phyloP scores from a whole-genome alignment of 2,329 filamentous ascomycete species.

The Penicillium concentricum region DNA sequence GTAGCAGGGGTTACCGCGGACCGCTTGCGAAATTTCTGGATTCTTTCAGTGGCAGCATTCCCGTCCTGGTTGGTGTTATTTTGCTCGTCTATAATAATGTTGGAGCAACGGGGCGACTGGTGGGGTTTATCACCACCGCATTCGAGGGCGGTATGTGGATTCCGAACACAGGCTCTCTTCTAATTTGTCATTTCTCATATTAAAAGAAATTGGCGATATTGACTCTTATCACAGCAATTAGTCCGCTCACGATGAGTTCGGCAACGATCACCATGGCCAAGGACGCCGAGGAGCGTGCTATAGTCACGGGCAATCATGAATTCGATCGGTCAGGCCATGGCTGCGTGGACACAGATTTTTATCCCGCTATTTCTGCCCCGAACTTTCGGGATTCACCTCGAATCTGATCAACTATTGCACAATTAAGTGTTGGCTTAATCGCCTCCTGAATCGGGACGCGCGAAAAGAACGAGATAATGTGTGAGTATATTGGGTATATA shows the following conservation, averaged over 20 bases:
- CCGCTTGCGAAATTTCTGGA: conserved; percentile 36
- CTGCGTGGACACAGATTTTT: conserved; percentile 42
- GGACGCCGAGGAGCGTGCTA: conserved; percentile 44
- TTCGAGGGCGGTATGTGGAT: conserved; percentile 36
- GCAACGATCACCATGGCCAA: conserved; percentile 40
- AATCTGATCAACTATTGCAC: conserved; percentile 35
- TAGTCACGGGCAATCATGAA: conserved; percentile 47
- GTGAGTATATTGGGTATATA: not conserved
- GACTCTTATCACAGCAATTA: conserved; percentile 15
- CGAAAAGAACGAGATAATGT: not conserved
- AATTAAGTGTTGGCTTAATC: conserved; percentile 30
- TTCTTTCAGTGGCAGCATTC: conserved; percentile 33
- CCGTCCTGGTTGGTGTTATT: conserved; percentile 34
- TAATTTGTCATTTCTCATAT: not conserved
- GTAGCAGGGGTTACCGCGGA: conserved; percentile 36
- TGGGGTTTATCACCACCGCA: conserved; percentile 41
- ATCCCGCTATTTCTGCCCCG: conserved; percentile 38
- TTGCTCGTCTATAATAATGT: conserved; percentile 38
- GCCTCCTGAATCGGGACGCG: conserved; percentile 7
- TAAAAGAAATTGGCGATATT: not conserved
- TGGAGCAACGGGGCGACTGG: conserved; percentile 38
- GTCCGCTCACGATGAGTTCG: conserved; percentile 43
- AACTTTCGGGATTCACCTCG: conserved; percentile 29
- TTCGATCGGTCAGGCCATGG: conserved; percentile 45
- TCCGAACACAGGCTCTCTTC: not conserved